Base-by-base conservation (phyloP, 1,139 yeast species). In the Blastobotrys malaysiensis region DNA sequence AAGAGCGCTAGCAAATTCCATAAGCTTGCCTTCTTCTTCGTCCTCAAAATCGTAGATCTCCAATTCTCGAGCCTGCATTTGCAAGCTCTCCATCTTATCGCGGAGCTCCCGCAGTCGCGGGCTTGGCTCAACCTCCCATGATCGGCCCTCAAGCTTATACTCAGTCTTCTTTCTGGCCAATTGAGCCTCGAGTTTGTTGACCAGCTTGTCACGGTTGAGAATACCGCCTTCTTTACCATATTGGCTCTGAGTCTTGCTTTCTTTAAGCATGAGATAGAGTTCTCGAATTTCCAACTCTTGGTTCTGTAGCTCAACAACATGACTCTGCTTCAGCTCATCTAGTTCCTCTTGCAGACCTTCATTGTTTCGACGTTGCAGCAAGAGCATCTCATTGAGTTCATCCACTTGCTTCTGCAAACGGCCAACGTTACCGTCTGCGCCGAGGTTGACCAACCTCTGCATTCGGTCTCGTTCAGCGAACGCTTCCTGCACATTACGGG, bases 231-330 rank as follows among this genome's bases (percentile, higher is more conserved):
- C 44, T 11, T 45, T 22, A 4, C 26, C 61, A 43, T 69, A 71
- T 51, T 66, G 56, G 55, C 45, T 61, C 53, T 26, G 63, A 43
- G 49, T 47, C 31, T 54, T 58, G 31, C 57, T 63, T 51, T 69
- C 73, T 51, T 77, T 77, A 44, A 89, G 72, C 76, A 87, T 78
- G 53, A 91, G 77, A 55, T 88, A 75, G 69, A 93, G 79, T 68
- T 91, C 97, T 56, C 98, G 79, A 78, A 88, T 82, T 69, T 91
- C 97, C 27, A 87, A 75, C 66, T 91, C 98, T 64, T 86, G 95
- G 60, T 86, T 85, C 66, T 90, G 97, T 63, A 88, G 84, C 61
- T 88, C 96, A 16, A 80, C 68, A 49, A 88, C 75, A 63, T 88
- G 86, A 62, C 81, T 83, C 51, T 82, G 77, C 65, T 86, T 86